These are phyloP conservation scores for Isoetes engelmannii DNA, from an alignment of 83 land plant genomes.

Conservation along the genomic window DNA sequence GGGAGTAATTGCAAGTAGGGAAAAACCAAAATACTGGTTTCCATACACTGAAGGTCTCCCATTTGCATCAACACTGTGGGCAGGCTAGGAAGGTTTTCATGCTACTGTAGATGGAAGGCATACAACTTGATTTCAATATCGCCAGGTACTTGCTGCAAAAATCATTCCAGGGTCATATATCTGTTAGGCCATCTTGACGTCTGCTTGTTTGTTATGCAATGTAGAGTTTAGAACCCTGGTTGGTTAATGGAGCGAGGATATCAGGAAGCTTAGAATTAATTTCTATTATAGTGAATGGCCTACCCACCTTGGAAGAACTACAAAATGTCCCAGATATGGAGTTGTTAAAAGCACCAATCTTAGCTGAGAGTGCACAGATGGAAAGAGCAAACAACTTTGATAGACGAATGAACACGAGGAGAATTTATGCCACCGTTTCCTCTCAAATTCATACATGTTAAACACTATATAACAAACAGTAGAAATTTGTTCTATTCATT, in stretches of 20 bases:
- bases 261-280: conserved; percentile 52
- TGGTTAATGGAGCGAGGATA: conserved; percentile 55
- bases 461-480: too few species aligned
- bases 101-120: conserved; percentile 93
- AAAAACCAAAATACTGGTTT: conserved; percentile 33
- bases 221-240: conserved; percentile 92
- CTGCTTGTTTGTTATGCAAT: conserved; percentile 6
- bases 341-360: conserved; percentile 54
- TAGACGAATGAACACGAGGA: conserved; percentile 37
- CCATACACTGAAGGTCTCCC: conserved; percentile 69
- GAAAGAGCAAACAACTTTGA: conserved; percentile 72
- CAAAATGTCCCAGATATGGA: conserved; percentile 44
- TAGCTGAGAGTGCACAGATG: conserved; percentile 27
- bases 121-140: conserved; percentile 72
- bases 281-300: conserved; percentile 62
- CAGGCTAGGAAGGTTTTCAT: conserved; percentile 81
- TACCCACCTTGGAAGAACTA: conserved; percentile 67
- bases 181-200: background rate
- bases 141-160: conserved; percentile 47
- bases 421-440: too few species aligned
- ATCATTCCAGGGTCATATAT: conserved; percentile 1
- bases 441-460: too few species aligned
- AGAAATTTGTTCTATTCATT: too few species aligned
- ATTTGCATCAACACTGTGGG: conserved; percentile 82
- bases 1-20: conserved; percentile 1